Evolutionary conservation across 73 alveolate species (phyloP).

Genomic region (Tetrahymena malaccensis): DNA sequence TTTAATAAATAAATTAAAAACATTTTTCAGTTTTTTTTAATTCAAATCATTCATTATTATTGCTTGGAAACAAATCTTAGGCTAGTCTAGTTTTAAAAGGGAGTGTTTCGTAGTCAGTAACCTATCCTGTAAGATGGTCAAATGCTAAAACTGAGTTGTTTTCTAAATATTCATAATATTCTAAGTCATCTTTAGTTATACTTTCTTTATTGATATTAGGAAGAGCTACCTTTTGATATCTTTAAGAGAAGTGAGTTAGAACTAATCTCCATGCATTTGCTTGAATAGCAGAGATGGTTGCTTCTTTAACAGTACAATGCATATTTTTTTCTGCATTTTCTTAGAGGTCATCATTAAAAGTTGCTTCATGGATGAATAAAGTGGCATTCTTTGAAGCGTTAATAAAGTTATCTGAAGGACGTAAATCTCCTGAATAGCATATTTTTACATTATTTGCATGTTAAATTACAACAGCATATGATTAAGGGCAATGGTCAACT

Average conservation of each 20-base stretch:
- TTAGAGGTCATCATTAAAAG: slow-evolving; percentile 73
- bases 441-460: slow-evolving; percentile 57
- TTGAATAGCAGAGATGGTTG: slow-evolving; percentile 64
- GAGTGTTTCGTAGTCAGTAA: slow-evolving; percentile 23
- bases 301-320: slow-evolving; percentile 88
- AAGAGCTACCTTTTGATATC: slow-evolving; percentile 65
- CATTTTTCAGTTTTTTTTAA: not conserved
- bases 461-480: slow-evolving; percentile 69
- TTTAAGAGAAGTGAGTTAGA: slow-evolving; percentile 87
- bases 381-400: slow-evolving; percentile 72
- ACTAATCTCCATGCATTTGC: slow-evolving; percentile 71
- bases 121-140: slow-evolving; percentile 44
- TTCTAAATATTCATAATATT: not conserved
- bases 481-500: slow-evolving; percentile 81
- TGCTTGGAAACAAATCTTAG: not conserved
- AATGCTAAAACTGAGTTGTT: slow-evolving; percentile 44
- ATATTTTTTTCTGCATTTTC: slow-evolving; percentile 74
- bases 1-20: not conserved
- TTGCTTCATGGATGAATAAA: slow-evolving; percentile 91
- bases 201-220: not conserved
- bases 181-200: not conserved
- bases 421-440: slow-evolving; percentile 85
- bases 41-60: not conserved
- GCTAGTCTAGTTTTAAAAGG: not conserved
- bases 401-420: slow-evolving; percentile 69